phyloP scores from a whole-genome alignment of 2,329 filamentous ascomycete genomes.

The Onygenales sp. region DNA sequence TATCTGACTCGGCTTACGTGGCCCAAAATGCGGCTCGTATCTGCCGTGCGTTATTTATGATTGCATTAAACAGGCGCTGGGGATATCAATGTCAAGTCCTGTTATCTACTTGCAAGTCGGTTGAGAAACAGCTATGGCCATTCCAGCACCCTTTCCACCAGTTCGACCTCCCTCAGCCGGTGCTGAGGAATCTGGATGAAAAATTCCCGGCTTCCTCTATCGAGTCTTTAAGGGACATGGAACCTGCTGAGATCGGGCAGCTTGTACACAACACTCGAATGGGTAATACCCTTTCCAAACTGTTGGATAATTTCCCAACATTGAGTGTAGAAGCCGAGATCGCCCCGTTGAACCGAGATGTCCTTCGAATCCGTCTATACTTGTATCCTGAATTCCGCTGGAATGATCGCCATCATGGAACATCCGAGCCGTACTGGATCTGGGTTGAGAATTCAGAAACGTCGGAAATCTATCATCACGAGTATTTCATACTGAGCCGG shows the following conservation, averaged over 20 bases:
- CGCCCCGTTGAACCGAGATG: conserved; percentile 87
- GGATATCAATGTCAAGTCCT: conserved; percentile 90
- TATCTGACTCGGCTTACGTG: conserved; percentile 88
- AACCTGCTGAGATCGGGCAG: conserved; percentile 76
- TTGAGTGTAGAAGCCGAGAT: conserved; percentile 87
- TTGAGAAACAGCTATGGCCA: conserved; percentile 91
- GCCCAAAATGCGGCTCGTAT: conserved; percentile 93
- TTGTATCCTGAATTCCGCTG: conserved; percentile 85
- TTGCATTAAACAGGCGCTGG: conserved; percentile 90
- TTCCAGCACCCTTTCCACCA: conserved; percentile 92
- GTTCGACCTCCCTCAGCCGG: conserved; percentile 77
- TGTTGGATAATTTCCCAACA: conserved; percentile 87
- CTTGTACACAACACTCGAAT: conserved; percentile 86
- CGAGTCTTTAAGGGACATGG: conserved; percentile 85
- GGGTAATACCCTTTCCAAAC: conserved; percentile 68
- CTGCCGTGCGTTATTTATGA: conserved; percentile 92
- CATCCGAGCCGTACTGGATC: conserved; percentile 93
- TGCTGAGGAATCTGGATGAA: conserved; percentile 76
- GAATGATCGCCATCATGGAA: conserved; percentile 90
- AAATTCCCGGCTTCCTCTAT: conserved; percentile 65
- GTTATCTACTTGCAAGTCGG: conserved; percentile 87
- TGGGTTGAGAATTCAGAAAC: conserved; percentile 99
- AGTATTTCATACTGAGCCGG: conserved; percentile 87
- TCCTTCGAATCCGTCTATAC: conserved; percentile 79
- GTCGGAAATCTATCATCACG: conserved; percentile 93